Conservation (phyloP, 2,329 filamentous ascomycete genomes). For the Verticillium dahliae region DNA sequence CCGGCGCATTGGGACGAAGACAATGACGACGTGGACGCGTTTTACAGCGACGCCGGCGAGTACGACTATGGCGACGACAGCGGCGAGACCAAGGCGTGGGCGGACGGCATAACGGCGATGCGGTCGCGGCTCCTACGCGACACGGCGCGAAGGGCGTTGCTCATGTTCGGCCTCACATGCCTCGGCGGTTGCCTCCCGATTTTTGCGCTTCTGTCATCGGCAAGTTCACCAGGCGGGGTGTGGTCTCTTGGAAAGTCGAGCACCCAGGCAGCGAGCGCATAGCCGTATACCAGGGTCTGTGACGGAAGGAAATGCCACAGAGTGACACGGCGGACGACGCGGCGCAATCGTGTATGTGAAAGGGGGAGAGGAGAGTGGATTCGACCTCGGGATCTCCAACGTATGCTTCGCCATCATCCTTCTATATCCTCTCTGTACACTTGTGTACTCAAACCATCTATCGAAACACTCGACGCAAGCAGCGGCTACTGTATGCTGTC, state of each 20-base stretch:
- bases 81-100: conserved; percentile 2
- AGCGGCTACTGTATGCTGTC: neutral
- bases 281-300: neutral
- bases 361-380: neutral
- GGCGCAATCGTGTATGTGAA: neutral
- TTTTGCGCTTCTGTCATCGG: neutral
- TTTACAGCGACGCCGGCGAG: conserved; percentile 5
- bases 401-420: neutral
- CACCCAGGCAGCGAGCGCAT: neutral
- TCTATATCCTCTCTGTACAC: neutral
- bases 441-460: neutral
- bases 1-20: conserved; percentile 11
- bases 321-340: neutral
- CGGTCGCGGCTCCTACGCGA: conserved; percentile 10
- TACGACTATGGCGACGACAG: conserved; percentile 5
- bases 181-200: conserved; percentile 13
- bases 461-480: neutral
- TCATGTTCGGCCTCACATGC: conserved; percentile 23
- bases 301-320: neutral
- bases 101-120: conserved; percentile 5
- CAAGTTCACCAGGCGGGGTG: neutral
- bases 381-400: neutral
- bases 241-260: neutral
- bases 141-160: conserved; percentile 20
- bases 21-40: conserved; percentile 5